Evolutionary conservation across 192 early-diverging fungal species (phyloP), one percentile per base, ranked within the genome.

Genomic region (Umbelopsis ramanniana): DNA sequence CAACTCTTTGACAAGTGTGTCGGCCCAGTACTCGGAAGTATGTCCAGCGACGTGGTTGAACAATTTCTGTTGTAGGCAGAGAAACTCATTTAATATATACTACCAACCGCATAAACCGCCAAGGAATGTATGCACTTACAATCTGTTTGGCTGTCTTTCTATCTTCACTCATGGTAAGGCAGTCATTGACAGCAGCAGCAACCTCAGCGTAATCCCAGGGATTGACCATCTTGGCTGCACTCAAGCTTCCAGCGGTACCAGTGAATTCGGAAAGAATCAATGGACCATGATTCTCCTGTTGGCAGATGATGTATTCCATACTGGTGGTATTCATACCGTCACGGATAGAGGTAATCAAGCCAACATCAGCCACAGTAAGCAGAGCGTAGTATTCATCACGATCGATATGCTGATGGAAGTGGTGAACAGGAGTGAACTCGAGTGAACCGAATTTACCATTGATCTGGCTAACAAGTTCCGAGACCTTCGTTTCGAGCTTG

Each of bases 271-370:
- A 94, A 38, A 99, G 81, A 48, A 99, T 93, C 73, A 99, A 83
- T 35, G 94, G 91, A 38, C 91, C 93, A 70, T 92, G 87, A 70
- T 95, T 93, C 70, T 94, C 92, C 14, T 92, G 81, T 79, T 98
- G 96, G 79, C 95, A 97, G 43, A 98, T 91, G n/a, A 97, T 92
- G 81, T 91, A 98, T 82, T 98, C 96, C 70, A 97, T 92, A 52
- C 91, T 93, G 15, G 94, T 96, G 1, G 97, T 97, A 77, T 98
- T 98, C 98, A 99, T 98, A 33, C 97, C 98, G 78, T 99, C 98
- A n/a, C 98, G 91, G 11, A 97, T 86, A 53, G 90, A 88, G 0
- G 97, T 98, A 73, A 97, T 98, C 60, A 99, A 77, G 3, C 93
- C 96, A 14, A 96, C 85, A 78, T 99, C 96, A 23, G 98, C 98